A percentile compares a stretch with the other conserved stretches of the same genome.
phyloP scores from a whole-genome alignment of 148 eudicot species.

The Rhododendron vialii region DNA sequence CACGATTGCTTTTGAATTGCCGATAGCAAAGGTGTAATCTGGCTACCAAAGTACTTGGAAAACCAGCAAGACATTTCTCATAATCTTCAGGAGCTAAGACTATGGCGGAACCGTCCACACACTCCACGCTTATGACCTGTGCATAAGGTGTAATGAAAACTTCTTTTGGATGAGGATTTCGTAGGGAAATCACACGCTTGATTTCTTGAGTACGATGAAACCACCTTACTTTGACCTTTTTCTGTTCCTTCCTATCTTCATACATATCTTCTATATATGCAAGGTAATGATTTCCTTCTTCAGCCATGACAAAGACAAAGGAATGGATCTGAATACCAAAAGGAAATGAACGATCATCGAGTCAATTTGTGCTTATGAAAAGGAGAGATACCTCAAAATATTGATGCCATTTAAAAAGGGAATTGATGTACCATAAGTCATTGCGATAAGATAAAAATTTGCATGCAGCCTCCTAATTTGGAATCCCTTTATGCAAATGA shows the following conservation, averaged over 20 bases:
- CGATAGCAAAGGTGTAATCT: conserved; percentile 76
- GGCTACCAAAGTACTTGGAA: conserved; percentile 52
- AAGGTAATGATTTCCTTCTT: conserved; percentile 73
- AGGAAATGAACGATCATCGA: neutral
- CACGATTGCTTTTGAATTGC: conserved; percentile 68
- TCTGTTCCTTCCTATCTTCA: conserved; percentile 86
- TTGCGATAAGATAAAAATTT: neutral
- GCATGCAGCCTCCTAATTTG: neutral
- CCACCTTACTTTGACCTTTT: conserved; percentile 98
- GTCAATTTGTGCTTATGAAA: neutral
- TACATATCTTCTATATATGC: conserved; percentile 99
- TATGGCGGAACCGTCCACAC: conserved; percentile 92
- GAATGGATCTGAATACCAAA: conserved; percentile 53
- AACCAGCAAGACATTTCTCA: conserved; percentile 54
- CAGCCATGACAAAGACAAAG: conserved; percentile 96
- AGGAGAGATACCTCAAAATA: neutral
- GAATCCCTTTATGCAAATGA: neutral
- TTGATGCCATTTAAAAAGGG: neutral
- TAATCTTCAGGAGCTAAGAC: conserved; percentile 84
- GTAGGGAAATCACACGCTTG: conserved; percentile 55
- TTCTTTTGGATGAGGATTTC: conserved; percentile 81
- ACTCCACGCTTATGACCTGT: conserved; percentile 91
- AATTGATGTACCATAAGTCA: neutral
- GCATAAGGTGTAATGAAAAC: conserved; percentile 88
- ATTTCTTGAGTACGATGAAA: conserved; percentile 90